Evolutionary conservation across 2,329 filamentous ascomycete genomes (phyloP).

Genomic region (Hypoxylon sp.): DNA sequence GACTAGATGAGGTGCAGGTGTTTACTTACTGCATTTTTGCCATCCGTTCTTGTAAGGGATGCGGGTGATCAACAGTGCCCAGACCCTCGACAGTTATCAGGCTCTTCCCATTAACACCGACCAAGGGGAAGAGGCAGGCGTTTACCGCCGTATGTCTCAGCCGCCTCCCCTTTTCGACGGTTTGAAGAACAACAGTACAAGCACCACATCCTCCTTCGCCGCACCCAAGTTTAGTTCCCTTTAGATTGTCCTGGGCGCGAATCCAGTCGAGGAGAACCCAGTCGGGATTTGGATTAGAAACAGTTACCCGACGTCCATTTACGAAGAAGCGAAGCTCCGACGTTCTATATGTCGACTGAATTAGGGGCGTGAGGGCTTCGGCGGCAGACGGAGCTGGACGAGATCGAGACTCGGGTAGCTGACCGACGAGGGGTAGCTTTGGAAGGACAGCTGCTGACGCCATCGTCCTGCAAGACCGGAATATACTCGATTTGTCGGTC

Average conservation of each 20-base stretch:
- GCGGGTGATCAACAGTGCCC: conserved; percentile 80
- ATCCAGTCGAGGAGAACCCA: conserved; percentile 45
- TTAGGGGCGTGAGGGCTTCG: conserved; percentile 32
- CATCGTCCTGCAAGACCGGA: conserved; percentile 10
- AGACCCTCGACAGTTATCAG: conserved; percentile 96
- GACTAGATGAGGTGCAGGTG: neutral
- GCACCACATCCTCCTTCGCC: conserved; percentile 95
- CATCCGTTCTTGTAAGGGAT: conserved; percentile 87
- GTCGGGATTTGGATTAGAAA: conserved; percentile 41
- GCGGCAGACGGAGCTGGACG: conserved; percentile 22
- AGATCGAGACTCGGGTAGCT: neutral
- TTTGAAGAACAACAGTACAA: conserved; percentile 90
- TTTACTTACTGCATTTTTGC: conserved; percentile 61
- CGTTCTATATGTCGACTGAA: conserved; percentile 44
- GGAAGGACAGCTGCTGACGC: conserved; percentile 28
- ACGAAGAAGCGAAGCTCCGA: conserved; percentile 45
- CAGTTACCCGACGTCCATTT: conserved; percentile 39
- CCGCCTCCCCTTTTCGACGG: conserved; percentile 79
- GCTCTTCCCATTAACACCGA: conserved; percentile 94
- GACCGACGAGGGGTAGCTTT: conserved; percentile 10
- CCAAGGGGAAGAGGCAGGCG: conserved; percentile 88
- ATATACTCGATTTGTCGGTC: neutral
- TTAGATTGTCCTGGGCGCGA: conserved; percentile 33
- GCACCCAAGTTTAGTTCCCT: conserved; percentile 65
- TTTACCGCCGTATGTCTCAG: conserved; percentile 96